Conservation (phyloP, 305 asterid genomes). For the Andrographis paniculata region DNA sequence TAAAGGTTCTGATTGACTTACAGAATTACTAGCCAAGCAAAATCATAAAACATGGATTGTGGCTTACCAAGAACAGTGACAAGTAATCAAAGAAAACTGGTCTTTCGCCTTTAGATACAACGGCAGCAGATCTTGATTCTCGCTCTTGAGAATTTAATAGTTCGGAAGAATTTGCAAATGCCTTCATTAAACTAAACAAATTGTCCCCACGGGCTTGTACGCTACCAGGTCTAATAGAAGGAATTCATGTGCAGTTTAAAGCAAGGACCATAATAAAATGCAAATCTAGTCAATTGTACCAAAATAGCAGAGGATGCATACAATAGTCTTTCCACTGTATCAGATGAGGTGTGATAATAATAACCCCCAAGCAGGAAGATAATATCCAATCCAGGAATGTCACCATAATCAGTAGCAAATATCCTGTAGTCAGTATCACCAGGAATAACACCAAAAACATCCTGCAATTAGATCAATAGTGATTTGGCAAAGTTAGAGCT, state of each 20-base stretch:
- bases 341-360: conserved; percentile 89
- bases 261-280: conserved; percentile 21
- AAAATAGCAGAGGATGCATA: conserved; percentile 69
- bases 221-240: conserved; percentile 86
- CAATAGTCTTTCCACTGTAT: conserved; percentile 98
- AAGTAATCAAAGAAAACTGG: conserved; percentile 76
- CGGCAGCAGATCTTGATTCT: conserved; percentile 37
- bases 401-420: conserved; percentile 84
- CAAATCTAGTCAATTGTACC: conserved; percentile 36
- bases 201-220: conserved; percentile 99
- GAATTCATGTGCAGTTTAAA: conserved; percentile 27
- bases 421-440: conserved; percentile 99
- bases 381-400: conserved; percentile 96
- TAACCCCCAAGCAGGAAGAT: conserved; percentile 96
- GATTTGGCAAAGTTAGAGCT: neutral
- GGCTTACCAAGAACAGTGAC: conserved; percentile 70
- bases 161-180: conserved; percentile 74
- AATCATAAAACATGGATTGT: conserved; percentile 18
- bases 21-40: conserved; percentile 16
- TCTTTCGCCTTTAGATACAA: conserved; percentile 38
- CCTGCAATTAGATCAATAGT: conserved; percentile 46
- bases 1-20: conserved; percentile 11
- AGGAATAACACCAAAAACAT: conserved; percentile 77
- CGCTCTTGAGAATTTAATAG: conserved; percentile 70
- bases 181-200: conserved; percentile 62